Conservation (phyloP, 352 stramenopile genomes). For the Discostella stelligera region DNA sequence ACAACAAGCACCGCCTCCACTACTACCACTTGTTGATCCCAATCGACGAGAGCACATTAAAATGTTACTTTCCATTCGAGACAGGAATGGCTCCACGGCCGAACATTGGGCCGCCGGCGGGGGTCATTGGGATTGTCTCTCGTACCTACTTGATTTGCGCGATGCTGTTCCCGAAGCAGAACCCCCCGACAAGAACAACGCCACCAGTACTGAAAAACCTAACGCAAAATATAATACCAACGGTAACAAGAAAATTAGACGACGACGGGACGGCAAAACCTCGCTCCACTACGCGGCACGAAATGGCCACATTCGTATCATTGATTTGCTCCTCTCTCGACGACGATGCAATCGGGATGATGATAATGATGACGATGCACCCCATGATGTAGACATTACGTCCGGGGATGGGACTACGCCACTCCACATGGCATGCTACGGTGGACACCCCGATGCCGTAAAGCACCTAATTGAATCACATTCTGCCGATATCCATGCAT, state of each 20-base stretch:
- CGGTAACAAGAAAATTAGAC: slow-evolving; percentile 31
- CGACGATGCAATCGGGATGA: too few species aligned
- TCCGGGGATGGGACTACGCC: slow-evolving; percentile 53
- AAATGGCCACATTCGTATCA: slow-evolving; percentile 66
- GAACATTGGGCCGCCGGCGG: slow-evolving; percentile 56
- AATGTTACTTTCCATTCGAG: slow-evolving; percentile 31
- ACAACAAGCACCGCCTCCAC: too few species aligned
- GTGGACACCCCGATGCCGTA: slow-evolving; percentile 58
- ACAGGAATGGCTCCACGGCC: slow-evolving; percentile 51
- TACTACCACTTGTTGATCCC: background rate
- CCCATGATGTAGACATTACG: slow-evolving; percentile 35
- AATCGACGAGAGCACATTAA: slow-evolving; percentile 28
- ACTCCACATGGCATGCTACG: slow-evolving; percentile 74
- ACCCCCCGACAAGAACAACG: background rate
- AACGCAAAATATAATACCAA: background rate
- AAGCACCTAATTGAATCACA: slow-evolving; percentile 57
- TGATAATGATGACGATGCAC: slow-evolving; percentile 13
- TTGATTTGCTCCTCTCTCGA: slow-evolving; percentile 45
- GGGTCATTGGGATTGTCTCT: slow-evolving; percentile 47
- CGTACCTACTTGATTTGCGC: slow-evolving; percentile 34
- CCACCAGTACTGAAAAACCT: background rate
- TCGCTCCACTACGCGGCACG: slow-evolving; percentile 75
- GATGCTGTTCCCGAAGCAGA: slow-evolving; percentile 14
- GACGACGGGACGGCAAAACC: slow-evolving; percentile 80
- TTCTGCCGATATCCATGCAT: slow-evolving; percentile 31